A percentile compares a stretch with the other conserved stretches of the same genome.
Conservation (phyloP, 345 rosid species). For the Streptanthus diversifolius region DNA sequence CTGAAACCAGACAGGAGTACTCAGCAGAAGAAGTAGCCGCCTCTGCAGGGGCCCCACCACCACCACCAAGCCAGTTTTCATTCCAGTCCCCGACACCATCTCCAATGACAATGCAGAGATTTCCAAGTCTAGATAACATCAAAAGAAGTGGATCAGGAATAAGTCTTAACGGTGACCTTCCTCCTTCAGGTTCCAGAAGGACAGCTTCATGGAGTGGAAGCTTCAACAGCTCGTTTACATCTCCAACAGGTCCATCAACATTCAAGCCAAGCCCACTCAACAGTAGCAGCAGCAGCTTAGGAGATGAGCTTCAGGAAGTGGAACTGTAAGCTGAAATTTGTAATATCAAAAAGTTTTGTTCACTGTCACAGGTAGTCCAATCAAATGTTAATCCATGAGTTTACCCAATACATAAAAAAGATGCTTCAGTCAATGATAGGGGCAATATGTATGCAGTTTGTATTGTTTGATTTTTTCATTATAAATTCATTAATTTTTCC, state of each 20-base stretch:
- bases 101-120: constrained; percentile 49
- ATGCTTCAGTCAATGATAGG: constrained; percentile 14
- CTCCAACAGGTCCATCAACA: constrained; percentile 30
- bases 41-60: constrained; percentile 26
- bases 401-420: constrained; percentile 13
- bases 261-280: constrained; percentile 33
- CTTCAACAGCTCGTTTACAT: constrained; percentile 38
- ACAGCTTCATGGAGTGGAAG: constrained; percentile 93
- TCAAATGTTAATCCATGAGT: constrained; percentile 37
- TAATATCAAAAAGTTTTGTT: constrained; percentile 28
- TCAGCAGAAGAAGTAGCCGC: constrained; percentile 24
- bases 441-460: constrained; percentile 24
- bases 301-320: constrained; percentile 91
- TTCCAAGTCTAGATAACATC: constrained; percentile 70
- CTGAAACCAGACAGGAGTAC: constrained; percentile 46
- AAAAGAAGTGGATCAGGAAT: constrained; percentile 26
- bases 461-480: background rate
- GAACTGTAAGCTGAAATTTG: constrained; percentile 55
- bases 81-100: constrained; percentile 41
- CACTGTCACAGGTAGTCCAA: constrained; percentile 6
- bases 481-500: constrained; percentile 26
- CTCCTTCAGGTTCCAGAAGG: constrained; percentile 49
- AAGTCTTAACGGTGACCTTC: constrained; percentile 30
- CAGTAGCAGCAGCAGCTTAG: constrained; percentile 53
- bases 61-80: constrained; percentile 30